These are phyloP conservation scores for Rhizopus arrhizus DNA, from an alignment of 371 early-diverging fungal species.

Conservation along the genomic window DNA sequence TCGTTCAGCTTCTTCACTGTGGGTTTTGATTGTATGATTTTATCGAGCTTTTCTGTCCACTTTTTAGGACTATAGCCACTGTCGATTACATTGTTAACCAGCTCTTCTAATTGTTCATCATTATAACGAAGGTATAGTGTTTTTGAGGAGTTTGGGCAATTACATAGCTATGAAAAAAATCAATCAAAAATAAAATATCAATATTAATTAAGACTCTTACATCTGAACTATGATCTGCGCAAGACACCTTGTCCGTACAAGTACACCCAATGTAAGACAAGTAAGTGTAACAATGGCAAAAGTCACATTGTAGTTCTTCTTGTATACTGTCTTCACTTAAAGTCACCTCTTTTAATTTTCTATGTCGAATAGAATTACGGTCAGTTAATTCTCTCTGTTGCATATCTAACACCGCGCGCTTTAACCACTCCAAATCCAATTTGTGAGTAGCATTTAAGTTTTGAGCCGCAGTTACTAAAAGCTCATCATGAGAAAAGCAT, in stretches of 20 bases:
- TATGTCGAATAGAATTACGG: constrained; percentile 50
- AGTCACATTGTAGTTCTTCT: constrained; percentile 69
- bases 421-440: constrained; percentile 50
- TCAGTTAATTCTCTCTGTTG: constrained; percentile 58
- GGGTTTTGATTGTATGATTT: constrained; percentile 51
- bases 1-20: constrained; percentile 55
- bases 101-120: constrained; percentile 53
- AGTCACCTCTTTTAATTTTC: constrained; percentile 40
- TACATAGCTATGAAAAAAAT: constrained; percentile 48
- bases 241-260: constrained; percentile 67
- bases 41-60: constrained; percentile 48
- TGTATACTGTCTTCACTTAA: constrained; percentile 31
- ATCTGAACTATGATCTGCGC: constrained; percentile 63
- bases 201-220: constrained; percentile 31
- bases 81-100: constrained; percentile 30
- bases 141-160: constrained; percentile 48
- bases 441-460: constrained; percentile 46
- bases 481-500: constrained; percentile 93
- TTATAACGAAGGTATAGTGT: constrained; percentile 55
- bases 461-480: constrained; percentile 67
- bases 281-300: constrained; percentile 75
- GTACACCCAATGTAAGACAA: constrained; percentile 68
- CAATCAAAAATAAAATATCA: not conserved
- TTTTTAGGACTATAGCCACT: constrained; percentile 32
- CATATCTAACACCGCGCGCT: constrained; percentile 61